Percentiles rank a stretch among this genome's conserved stretches.
phyloP scores from a whole-genome alignment of 768 basidiomycete genomes.

The Kwoniella newhampshirensis region DNA sequence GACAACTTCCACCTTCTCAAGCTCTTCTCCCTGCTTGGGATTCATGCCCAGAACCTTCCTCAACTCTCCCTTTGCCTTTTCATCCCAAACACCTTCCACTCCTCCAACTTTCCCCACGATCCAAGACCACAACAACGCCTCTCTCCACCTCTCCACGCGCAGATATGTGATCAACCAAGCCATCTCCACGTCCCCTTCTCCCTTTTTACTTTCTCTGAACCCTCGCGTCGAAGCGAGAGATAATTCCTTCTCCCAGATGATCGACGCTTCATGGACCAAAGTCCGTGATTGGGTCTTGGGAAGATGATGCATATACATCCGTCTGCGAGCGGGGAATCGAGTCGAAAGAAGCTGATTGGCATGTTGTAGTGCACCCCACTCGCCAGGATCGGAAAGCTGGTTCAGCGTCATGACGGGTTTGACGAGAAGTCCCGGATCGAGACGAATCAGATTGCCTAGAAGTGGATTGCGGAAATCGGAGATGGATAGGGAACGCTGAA shows the following conservation, averaged over 20 bases:
- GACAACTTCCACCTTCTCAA: constrained; percentile 3
- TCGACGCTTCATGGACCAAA: constrained; percentile 40
- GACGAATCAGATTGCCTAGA: constrained; percentile 41
- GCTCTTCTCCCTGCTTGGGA: constrained; percentile 1
- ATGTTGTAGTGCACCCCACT: constrained; percentile 51
- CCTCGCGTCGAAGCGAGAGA: constrained; percentile 36
- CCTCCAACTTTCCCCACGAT: constrained; percentile 42
- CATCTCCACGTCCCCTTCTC: constrained; percentile 44
- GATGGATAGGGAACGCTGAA: constrained; percentile 18
- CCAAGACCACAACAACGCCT: constrained; percentile 50
- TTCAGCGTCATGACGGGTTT: constrained; percentile 19
- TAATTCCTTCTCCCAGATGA: constrained; percentile 42
- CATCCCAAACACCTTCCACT: constrained; percentile 35
- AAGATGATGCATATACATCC: constrained; percentile 48
- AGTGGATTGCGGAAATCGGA: constrained; percentile 49
- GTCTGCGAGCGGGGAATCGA: constrained; percentile 34
- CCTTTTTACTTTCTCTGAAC: constrained; percentile 38
- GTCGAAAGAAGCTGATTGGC: constrained; percentile 39
- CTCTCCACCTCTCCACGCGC: constrained; percentile 49
- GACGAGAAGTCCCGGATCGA: constrained; percentile 39
- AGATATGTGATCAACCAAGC: constrained; percentile 44
- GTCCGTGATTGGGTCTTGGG: constrained; percentile 38
- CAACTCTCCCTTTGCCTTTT: constrained; percentile 27
- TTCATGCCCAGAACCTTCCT: constrained; percentile 22
- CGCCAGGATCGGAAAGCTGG: constrained; percentile 35